Conservation (phyloP, 2,329 filamentous ascomycete species). For the Tolypocladium capitatum region DNA sequence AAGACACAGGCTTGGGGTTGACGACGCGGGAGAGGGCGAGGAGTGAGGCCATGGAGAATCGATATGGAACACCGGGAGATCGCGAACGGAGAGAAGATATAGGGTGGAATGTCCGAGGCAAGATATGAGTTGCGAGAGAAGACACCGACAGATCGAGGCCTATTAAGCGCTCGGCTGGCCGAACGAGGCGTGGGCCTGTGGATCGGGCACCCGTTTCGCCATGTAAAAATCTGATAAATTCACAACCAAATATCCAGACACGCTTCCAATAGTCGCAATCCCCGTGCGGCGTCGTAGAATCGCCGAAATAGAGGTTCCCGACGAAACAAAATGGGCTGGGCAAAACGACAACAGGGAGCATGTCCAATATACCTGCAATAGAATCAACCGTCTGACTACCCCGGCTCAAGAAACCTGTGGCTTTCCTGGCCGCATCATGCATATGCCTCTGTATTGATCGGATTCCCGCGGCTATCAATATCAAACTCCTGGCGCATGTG, state of each 20-base stretch:
- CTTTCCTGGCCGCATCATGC: background rate
- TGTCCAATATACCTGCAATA: no score
- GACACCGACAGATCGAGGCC: no score
- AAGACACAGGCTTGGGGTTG: no score
- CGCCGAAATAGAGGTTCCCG: background rate
- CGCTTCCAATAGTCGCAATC: background rate
- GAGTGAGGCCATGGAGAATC: no score
- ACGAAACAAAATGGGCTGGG: background rate
- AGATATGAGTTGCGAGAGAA: no score
- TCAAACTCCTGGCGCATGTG: constrained; percentile 34
- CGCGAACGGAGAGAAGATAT: no score
- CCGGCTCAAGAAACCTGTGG: background rate
- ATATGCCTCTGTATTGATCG: constrained; percentile 22
- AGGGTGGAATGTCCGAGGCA: no score
- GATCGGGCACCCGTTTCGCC: background rate
- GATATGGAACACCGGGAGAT: no score
- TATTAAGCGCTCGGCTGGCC: no score
- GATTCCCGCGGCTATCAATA: constrained; percentile 22
- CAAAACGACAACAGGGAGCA: background rate
- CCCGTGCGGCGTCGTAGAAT: no score
- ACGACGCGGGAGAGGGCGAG: no score
- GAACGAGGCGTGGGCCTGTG: no score
- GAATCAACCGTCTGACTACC: background rate
- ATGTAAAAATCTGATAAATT: background rate
- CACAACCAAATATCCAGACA: background rate